These are phyloP conservation scores for Mytilinidion resinicola DNA, from an alignment of 495 filamentous ascomycete genomes.

Conservation along the genomic window DNA sequence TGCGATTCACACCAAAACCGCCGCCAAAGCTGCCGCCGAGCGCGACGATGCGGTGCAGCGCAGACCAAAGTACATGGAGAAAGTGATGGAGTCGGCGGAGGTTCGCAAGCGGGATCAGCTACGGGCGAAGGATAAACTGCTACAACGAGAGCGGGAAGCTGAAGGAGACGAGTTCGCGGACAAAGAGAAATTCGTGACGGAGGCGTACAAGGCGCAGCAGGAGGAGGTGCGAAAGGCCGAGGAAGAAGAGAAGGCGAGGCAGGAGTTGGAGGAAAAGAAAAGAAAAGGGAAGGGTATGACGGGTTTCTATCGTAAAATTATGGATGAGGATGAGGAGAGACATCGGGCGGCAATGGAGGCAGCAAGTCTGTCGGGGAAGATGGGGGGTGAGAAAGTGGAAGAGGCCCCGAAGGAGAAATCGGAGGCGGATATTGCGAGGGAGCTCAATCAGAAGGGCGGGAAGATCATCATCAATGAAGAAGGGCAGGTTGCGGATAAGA, in stretches of 20 bases:
- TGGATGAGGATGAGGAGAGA: conserved; percentile 68
- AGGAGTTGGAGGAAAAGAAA: conserved; percentile 62
- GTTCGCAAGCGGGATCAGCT: conserved; percentile 81
- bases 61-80: conserved; percentile 77
- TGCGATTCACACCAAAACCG: conserved; percentile 36
- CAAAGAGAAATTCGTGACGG: conserved; percentile 94
- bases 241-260: conserved; percentile 67
- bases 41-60: conserved; percentile 43
- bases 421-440: conserved; percentile 63
- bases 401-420: conserved; percentile 49
- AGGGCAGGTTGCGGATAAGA: conserved; percentile 88
- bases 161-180: conserved; percentile 92
- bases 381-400: conserved; percentile 39
- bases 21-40: conserved; percentile 30
- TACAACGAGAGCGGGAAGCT: conserved; percentile 80
- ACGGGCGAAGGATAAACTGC: conserved; percentile 78
- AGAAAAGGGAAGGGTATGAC: conserved; percentile 70
- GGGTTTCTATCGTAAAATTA: conserved; percentile 76
- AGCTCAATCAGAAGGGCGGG: conserved; percentile 65
- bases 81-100: conserved; percentile 72
- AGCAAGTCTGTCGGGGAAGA: conserved; percentile 43
- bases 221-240: conserved; percentile 72
- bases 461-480: conserved; percentile 81
- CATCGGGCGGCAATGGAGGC: conserved; percentile 65
- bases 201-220: conserved; percentile 91